Percentiles rank a stretch among this genome's conserved stretches.
Evolutionary conservation across 1,139 yeast genomes (phyloP).

Genomic region (Saccharomyces hybrid): DNA sequence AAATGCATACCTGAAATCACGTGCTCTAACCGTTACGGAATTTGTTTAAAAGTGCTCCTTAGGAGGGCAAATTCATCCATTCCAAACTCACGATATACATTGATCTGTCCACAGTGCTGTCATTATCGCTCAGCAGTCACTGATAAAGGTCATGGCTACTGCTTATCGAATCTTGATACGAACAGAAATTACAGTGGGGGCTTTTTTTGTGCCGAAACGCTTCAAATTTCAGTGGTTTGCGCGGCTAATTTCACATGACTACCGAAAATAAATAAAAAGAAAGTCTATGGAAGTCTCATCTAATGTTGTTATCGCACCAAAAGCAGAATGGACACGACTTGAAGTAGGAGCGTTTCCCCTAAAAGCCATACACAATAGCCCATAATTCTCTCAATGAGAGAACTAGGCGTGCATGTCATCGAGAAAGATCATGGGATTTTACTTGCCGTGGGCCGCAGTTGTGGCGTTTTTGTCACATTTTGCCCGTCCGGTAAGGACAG

Average conservation of each 20-base stretch:
- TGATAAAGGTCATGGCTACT: not conserved
- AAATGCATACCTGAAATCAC: not conserved
- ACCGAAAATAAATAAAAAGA: not conserved
- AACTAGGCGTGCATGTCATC: not conserved
- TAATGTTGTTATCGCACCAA: not conserved
- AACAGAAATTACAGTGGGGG: not conserved
- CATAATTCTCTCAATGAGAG: too few relatives aligned
- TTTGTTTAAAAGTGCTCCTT: not conserved
- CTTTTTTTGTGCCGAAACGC: not conserved
- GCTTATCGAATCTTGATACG: not conserved
- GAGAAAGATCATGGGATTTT: not conserved
- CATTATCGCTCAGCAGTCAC: not conserved
- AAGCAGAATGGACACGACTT: not conserved
- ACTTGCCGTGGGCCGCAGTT: not conserved
- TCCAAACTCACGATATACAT: not conserved
- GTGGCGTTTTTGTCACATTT: not conserved
- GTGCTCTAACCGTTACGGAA: not conserved
- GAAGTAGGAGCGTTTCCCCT: not conserved
- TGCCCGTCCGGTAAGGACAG: not conserved
- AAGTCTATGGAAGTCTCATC: not conserved
- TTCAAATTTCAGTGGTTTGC: too few relatives aligned
- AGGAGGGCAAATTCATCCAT: not conserved
- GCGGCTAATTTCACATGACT: too few relatives aligned
- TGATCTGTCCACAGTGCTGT: not conserved
- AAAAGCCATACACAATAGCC: not conserved